Conservation (phyloP, 2,329 filamentous ascomycete genomes). For the Aspergillus proliferans region DNA sequence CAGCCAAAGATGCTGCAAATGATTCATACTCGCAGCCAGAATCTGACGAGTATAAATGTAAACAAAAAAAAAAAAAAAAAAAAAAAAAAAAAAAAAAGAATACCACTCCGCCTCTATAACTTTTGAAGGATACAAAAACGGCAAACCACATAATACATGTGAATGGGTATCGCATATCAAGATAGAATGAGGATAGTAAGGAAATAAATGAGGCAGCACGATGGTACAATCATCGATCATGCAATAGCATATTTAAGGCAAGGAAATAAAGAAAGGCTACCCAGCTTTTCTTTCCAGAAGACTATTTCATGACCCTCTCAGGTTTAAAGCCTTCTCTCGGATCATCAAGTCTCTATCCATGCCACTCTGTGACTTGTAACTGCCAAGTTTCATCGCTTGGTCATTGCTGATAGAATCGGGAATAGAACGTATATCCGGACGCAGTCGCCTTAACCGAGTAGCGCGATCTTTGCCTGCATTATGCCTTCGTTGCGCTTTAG, state of each 20-base stretch:
- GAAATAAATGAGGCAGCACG: not conserved
- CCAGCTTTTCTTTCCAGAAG: not conserved
- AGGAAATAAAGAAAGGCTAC: not conserved
- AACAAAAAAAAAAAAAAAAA: not conserved
- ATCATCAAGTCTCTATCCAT: constrained; percentile 26
- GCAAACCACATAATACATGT: not conserved
- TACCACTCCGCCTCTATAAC: no score
- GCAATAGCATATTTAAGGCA: not conserved
- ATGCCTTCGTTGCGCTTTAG: constrained; percentile 21
- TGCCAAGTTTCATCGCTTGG: constrained; percentile 24
- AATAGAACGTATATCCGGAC: constrained; percentile 24
- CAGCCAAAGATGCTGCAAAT: not conserved
- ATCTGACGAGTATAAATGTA: not conserved
- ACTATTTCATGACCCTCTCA: not conserved
- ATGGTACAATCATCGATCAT: not conserved
- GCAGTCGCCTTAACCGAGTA: constrained; percentile 21
- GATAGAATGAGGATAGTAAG: not conserved
- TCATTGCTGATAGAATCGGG: constrained; percentile 22
- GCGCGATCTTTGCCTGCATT: constrained; percentile 25
- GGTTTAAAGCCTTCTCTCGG: constrained; percentile 16
- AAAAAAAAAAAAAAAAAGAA: no score
- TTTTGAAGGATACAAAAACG: no score
- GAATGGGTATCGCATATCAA: constrained; percentile 1
- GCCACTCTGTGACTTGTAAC: constrained; percentile 24
- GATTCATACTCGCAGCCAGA: not conserved